phyloP scores from a whole-genome alignment of 2,329 filamentous ascomycete genomes.

The Talaromyces sp. region DNA sequence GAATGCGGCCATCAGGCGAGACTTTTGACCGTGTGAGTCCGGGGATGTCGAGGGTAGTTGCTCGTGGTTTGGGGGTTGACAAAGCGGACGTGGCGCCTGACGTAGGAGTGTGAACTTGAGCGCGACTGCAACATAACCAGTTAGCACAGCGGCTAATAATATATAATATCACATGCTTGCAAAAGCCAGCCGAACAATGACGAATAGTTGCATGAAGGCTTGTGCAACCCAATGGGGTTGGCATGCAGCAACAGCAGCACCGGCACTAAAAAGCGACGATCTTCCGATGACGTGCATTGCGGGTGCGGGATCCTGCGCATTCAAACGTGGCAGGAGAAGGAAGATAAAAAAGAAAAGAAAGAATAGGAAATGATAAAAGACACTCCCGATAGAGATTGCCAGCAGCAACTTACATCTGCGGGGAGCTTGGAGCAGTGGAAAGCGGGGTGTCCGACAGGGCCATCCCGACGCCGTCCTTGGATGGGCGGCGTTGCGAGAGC shows the following conservation, averaged over 20 bases:
- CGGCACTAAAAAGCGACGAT: slow-evolving; percentile 14
- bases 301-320: background rate
- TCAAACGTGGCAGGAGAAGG: background rate
- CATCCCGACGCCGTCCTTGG: slow-evolving; percentile 45
- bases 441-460: slow-evolving; percentile 59
- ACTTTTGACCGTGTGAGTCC: slow-evolving; percentile 93
- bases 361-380: background rate
- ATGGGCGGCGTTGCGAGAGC: slow-evolving; percentile 21
- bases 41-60: slow-evolving; percentile 93
- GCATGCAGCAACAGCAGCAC: slow-evolving; percentile 8
- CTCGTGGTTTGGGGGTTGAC: slow-evolving; percentile 72
- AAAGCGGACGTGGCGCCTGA: background rate
- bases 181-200: background rate
- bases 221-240: background rate
- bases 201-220: background rate
- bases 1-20: slow-evolving; percentile 91
- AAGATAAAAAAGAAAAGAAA: background rate
- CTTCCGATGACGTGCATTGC: slow-evolving; percentile 4
- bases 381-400: background rate
- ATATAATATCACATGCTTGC: background rate
- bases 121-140: slow-evolving; percentile 47
- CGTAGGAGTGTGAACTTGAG: slow-evolving; percentile 68
- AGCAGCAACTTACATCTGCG: slow-evolving; percentile 50
- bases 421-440: slow-evolving; percentile 58
- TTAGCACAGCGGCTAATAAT: background rate